These are phyloP conservation scores for Epicoccum sorghinum DNA, from an alignment of 2,329 filamentous ascomycete genomes.

Conservation along the genomic window DNA sequence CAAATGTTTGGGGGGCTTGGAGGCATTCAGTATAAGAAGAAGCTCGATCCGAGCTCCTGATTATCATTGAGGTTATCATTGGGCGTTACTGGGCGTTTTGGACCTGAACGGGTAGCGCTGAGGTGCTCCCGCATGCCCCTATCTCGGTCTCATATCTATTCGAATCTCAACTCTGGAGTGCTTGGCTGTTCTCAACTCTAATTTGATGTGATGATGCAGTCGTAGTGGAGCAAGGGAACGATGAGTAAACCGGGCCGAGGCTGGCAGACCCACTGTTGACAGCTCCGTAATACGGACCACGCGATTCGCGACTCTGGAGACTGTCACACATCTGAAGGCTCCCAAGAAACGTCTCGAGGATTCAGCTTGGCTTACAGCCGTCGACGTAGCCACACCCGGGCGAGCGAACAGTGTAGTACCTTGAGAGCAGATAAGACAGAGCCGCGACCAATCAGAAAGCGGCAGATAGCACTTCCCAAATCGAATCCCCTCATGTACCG, in stretches of 20 bases:
- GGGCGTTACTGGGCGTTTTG: constrained; percentile 15
- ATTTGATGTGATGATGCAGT: neutral
- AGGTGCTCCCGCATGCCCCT: neutral
- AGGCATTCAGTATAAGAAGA: neutral
- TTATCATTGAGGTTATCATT: constrained; percentile 19
- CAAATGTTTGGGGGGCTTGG: neutral
- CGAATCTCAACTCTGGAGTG: no score
- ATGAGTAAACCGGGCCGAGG: constrained; percentile 7
- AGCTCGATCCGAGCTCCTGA: constrained; percentile 5
- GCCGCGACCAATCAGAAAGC: constrained; percentile 19
- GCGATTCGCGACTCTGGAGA: neutral
- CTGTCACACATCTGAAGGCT: neutral
- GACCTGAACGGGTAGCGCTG: constrained; percentile 19
- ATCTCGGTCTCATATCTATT: no score
- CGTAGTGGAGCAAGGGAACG: constrained; percentile 2
- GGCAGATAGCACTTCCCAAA: constrained; percentile 6
- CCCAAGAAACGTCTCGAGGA: neutral
- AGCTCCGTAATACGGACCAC: constrained; percentile 14
- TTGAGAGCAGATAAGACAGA: constrained; percentile 21
- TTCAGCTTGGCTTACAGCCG: constrained; percentile 13
- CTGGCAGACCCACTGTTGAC: constrained; percentile 10
- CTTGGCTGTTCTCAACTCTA: no score
- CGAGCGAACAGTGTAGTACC: neutral
- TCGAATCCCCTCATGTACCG: constrained; percentile 17
- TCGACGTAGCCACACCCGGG: neutral